These are phyloP conservation scores for Jaapia argillacea DNA, from an alignment of 768 basidiomycete genomes.

Conservation along the genomic window DNA sequence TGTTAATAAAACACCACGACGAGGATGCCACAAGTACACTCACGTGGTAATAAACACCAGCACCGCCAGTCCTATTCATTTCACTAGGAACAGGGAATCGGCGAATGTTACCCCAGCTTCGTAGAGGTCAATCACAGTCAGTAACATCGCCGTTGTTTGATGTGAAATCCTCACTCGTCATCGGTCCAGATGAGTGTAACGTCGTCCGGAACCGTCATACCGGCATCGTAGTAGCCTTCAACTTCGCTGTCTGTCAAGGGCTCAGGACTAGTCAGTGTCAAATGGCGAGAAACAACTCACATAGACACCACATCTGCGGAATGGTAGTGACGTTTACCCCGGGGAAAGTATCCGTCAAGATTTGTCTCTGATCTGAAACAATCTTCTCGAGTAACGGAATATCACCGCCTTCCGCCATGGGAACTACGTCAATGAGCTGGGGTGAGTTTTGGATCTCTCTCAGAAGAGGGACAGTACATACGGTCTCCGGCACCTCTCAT, in stretches of 20 bases:
- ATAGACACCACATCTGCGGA: constrained; percentile 60
- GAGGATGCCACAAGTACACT: constrained; percentile 15
- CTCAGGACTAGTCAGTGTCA: too few species aligned
- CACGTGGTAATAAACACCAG: constrained; percentile 64
- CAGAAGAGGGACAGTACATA: constrained; percentile 4
- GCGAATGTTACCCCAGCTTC: constrained; percentile 61
- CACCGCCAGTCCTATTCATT: constrained; percentile 53
- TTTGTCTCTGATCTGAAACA: constrained; percentile 49
- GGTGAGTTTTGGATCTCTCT: background rate
- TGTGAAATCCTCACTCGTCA: constrained; percentile 41
- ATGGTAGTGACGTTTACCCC: constrained; percentile 29
- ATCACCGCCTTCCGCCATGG: constrained; percentile 39
- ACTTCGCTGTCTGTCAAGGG: constrained; percentile 45
- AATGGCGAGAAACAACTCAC: too few species aligned
- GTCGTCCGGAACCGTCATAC: constrained; percentile 53
- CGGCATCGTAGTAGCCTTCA: constrained; percentile 54
- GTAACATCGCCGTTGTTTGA: background rate
- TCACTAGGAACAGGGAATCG: constrained; percentile 44
- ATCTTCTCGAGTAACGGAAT: constrained; percentile 44
- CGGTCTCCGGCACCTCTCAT: constrained; percentile 49
- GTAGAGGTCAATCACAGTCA: background rate
- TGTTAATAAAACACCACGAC: constrained; percentile 13
- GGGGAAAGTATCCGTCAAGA: constrained; percentile 42
- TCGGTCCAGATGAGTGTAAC: constrained; percentile 63
- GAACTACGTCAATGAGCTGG: constrained; percentile 25